phyloP scores from a whole-genome alignment of 805 yeast species.

The Saturnispora gosingensis region DNA sequence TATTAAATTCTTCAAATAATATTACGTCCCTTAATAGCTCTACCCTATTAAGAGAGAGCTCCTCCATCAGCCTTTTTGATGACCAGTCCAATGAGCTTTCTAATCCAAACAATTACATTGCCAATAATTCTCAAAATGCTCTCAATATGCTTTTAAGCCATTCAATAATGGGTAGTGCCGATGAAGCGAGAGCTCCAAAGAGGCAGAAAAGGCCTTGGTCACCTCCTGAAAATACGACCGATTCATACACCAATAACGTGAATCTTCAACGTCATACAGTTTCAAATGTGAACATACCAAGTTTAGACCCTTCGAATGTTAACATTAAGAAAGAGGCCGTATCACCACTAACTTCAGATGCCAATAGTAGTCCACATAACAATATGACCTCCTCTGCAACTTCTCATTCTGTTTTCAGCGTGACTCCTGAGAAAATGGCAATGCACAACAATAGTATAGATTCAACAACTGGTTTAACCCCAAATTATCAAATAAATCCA shows the following conservation, averaged over 20 bases:
- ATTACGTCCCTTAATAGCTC: background rate
- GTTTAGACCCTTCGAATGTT: conserved; percentile 18
- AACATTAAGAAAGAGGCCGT: conserved; percentile 20
- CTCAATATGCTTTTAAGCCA: conserved; percentile 10
- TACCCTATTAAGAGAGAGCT: background rate
- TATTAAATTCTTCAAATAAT: conserved; percentile 4
- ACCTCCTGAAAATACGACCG: conserved; percentile 14
- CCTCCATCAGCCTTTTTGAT: background rate
- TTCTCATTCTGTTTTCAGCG: conserved; percentile 19
- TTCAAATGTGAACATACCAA: conserved; percentile 11
- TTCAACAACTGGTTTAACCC: background rate
- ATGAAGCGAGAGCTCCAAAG: conserved; percentile 16
- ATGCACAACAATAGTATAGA: background rate
- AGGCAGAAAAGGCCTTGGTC: conserved; percentile 29
- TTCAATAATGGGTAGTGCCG: conserved; percentile 11
- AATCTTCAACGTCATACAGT: conserved; percentile 7
- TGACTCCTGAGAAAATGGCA: conserved; percentile 26
- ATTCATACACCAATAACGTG: background rate
- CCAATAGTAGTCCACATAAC: conserved; percentile 25
- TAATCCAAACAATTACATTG: conserved; percentile 3
- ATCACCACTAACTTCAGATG: conserved; percentile 27
- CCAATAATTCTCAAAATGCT: conserved; percentile 6
- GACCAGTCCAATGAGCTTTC: conserved; percentile 4
- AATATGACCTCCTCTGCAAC: conserved; percentile 25
- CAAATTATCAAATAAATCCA: background rate